A percentile compares a stretch with the other conserved stretches of the same genome.
Evolutionary conservation across 2,329 filamentous ascomycete genomes (phyloP).

Genomic region (Colletotrichum spaethianum): DNA sequence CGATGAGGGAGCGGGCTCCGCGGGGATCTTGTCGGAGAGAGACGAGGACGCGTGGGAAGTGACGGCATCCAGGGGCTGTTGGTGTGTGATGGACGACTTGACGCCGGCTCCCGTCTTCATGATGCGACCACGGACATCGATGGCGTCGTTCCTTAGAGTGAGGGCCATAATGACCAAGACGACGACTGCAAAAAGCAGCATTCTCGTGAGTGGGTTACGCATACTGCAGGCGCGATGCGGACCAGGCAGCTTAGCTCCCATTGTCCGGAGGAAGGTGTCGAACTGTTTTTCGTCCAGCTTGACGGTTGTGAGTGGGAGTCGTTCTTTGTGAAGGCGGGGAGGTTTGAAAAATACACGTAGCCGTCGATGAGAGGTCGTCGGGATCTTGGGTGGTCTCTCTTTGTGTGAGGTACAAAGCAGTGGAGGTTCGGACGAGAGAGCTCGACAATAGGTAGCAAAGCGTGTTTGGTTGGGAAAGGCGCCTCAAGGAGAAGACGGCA

Average conservation of each 20-base stretch:
- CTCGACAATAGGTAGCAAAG: slow-evolving; percentile 17
- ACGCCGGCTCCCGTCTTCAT: slow-evolving; percentile 56
- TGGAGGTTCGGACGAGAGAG: background rate
- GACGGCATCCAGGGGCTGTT: slow-evolving; percentile 46
- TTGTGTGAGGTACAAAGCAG: slow-evolving; percentile 7
- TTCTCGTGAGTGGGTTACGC: slow-evolving; percentile 64
- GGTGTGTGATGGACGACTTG: slow-evolving; percentile 48
- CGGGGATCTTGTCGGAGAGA: slow-evolving; percentile 49
- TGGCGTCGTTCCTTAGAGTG: slow-evolving; percentile 58
- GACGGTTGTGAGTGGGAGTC: slow-evolving; percentile 9
- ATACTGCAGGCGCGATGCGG: slow-evolving; percentile 62
- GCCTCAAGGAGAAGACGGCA: slow-evolving; percentile 5
- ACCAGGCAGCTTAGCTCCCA: slow-evolving; percentile 57
- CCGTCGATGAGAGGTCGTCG: slow-evolving; percentile 1
- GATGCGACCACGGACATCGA: slow-evolving; percentile 57
- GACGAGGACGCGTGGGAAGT: slow-evolving; percentile 37
- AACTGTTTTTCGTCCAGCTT: slow-evolving; percentile 40
- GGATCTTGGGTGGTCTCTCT: background rate
- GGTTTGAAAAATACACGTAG: background rate
- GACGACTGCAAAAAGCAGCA: slow-evolving; percentile 58
- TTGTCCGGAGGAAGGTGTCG: slow-evolving; percentile 39
- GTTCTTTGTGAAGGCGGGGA: background rate
- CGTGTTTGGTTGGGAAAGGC: background rate
- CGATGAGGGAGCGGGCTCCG: slow-evolving; percentile 41
- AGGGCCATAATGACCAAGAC: slow-evolving; percentile 59